Evolutionary conservation across 306 rosid species (phyloP), one percentile per base, ranked within the genome.

Genomic region (Mucuna pruriens): DNA sequence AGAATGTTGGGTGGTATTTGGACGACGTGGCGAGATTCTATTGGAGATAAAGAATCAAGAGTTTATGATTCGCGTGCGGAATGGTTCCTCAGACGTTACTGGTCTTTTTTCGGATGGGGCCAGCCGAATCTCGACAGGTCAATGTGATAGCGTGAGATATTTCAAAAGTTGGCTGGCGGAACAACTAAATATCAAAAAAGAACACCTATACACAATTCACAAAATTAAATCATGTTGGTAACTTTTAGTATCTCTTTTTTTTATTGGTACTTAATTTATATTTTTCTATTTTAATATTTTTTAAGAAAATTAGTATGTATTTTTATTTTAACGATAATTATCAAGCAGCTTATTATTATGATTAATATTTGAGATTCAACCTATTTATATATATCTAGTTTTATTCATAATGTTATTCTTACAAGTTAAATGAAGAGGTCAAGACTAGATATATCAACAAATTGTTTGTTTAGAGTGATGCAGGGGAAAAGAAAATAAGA

Each of bases 61-160:
- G 16, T 62, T 61, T 45, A 33, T 6, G 54, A 46, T 33, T 61
- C 10, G 46, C 3, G 20, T 19, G 58, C 17, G n/a, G 16, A 25
- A 1, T 44, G 22, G 19, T 42, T 26, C 9, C 17, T 19, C 2
- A 9, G 33, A 17, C 13, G 58, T n/a, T 3, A 2, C 3, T 6
- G 3, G 31, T 49, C 15, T 7, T 16, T 17, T 71, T 40, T 63
- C 11, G 1, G 17, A 60, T 73, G 74, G 84, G 84, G 2, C 80
- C 67, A 25, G 0, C 46, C 34, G 80, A 80, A 80, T 80, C 74
- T 48, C 17, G 31, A 60, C 42, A 19, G 20, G 54, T 29, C 16
- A 45, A 22, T 71, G 65, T 69, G 34, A 19, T 5, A 5, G 20
- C 6, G n/a, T 60, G 45, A 76, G 13, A n/a, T 76, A 36, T 38